Evolutionary conservation across 768 basidiomycete genomes (phyloP).

Genomic region (Kwoniella dendrophila): DNA sequence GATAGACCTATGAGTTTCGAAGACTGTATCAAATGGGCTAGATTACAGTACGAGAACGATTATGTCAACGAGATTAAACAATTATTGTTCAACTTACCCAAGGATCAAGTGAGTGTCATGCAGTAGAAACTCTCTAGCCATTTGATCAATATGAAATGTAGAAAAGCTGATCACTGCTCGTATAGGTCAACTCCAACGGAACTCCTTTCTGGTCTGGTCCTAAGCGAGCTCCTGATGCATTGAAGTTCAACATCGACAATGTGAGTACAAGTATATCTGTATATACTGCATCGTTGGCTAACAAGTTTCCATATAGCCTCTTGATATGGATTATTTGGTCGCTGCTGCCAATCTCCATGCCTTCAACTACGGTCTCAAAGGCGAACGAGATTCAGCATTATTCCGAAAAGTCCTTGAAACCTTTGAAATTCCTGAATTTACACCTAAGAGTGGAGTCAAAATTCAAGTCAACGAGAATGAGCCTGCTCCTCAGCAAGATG

Average conservation of each 20-base stretch:
- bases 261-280: constrained; percentile 61
- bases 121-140: too few relatives aligned
- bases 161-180: neutral
- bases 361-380: constrained; percentile 94
- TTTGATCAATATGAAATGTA: neutral
- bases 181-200: constrained; percentile 74
- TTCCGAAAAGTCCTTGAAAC: constrained; percentile 83
- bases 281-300: neutral
- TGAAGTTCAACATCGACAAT: constrained; percentile 81
- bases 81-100: constrained; percentile 87
- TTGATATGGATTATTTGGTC: constrained; percentile 84
- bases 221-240: constrained; percentile 90
- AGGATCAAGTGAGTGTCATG: constrained; percentile 69
- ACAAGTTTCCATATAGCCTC: constrained; percentile 61
- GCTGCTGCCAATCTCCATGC: constrained; percentile 95
- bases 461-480: constrained; percentile 95
- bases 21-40: constrained; percentile 96
- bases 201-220: constrained; percentile 99
- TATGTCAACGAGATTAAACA: constrained; percentile 93
- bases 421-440: constrained; percentile 86
- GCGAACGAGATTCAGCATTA: constrained; percentile 73
- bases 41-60: constrained; percentile 89
- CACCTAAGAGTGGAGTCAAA: constrained; percentile 87
- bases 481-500: constrained; percentile 63
- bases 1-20: constrained; percentile 94